Evolutionary conservation across 163 green algal genomes (phyloP).

Genomic region (Scenedesmus sp.): DNA sequence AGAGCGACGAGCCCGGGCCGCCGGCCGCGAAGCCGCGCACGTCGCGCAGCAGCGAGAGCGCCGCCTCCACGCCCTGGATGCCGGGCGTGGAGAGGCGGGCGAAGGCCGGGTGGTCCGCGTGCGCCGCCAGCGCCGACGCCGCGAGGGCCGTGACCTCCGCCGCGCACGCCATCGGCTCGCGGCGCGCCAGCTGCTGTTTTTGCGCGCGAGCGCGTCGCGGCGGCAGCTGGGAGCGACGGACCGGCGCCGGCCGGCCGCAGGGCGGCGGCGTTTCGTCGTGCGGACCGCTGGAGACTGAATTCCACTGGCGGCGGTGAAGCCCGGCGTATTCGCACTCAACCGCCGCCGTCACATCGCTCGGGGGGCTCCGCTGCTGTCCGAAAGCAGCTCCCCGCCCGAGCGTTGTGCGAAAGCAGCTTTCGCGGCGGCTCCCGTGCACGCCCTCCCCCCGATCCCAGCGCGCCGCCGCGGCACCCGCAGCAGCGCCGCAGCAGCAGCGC

Average conservation of each 20-base stretch:
- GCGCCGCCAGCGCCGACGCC: not conserved
- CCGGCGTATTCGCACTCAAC: too few relatives aligned
- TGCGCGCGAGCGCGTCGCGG: not conserved
- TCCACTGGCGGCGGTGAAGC: too few relatives aligned
- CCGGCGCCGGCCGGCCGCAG: too few relatives aligned
- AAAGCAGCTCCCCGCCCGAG: not conserved
- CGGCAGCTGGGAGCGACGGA: not conserved
- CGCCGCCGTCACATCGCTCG: too few relatives aligned
- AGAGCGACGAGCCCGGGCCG: not conserved
- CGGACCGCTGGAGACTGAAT: too few relatives aligned
- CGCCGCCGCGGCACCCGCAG: too few relatives aligned
- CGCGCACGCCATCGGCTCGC: conserved; percentile 23
- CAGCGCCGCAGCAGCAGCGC: not conserved
- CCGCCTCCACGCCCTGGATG: conserved; percentile 39
- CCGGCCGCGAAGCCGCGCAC: conserved; percentile 16
- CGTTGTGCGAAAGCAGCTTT: not conserved
- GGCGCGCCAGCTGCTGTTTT: not conserved
- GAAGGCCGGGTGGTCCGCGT: conserved; percentile 17
- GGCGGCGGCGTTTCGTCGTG: too few relatives aligned
- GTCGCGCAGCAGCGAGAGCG: conserved; percentile 23
- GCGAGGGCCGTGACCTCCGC: conserved; percentile 9
- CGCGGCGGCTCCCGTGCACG: too few relatives aligned
- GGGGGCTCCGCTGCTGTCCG: not conserved
- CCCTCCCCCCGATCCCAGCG: too few relatives aligned
- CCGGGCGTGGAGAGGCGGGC: conserved; percentile 7